These are phyloP conservation scores for Fusarium annulatum DNA, from an alignment of 2,329 filamentous ascomycete genomes.

Conservation along the genomic window DNA sequence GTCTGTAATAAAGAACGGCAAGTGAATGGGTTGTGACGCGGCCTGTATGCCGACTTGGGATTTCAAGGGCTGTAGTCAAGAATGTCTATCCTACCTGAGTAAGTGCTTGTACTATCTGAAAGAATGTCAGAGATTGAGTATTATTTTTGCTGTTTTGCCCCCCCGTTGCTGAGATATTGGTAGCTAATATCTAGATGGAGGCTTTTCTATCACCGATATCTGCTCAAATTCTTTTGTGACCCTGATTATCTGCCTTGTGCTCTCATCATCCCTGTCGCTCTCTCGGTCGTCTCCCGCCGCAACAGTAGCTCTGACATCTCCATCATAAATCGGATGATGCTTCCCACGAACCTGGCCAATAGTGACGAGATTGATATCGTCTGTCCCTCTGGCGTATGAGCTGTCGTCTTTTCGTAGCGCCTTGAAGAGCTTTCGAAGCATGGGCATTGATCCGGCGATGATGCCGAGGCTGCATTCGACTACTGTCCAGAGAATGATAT, in stretches of 20 bases:
- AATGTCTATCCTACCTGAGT: rapidly evolving
- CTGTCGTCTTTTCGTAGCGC: not conserved
- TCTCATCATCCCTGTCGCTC: conserved; percentile 11
- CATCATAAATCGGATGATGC: not conserved
- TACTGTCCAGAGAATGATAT: conserved; percentile 14
- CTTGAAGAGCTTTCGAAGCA: conserved; percentile 22
- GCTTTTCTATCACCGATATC: not conserved
- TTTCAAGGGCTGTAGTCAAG: not conserved
- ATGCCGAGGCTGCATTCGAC: conserved; percentile 20
- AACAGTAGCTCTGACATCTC: not conserved
- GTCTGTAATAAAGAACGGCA: not conserved
- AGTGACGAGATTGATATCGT: conserved; percentile 8
- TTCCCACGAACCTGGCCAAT: conserved; percentile 14
- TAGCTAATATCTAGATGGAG: not conserved
- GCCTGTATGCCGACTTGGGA: rapidly evolving
- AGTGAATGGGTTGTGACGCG: not conserved
- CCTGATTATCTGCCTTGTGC: conserved; percentile 16
- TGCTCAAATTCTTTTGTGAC: not conserved
- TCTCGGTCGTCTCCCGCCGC: not conserved
- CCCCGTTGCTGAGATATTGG: rapidly evolving
- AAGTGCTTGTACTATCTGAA: not conserved
- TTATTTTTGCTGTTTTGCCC: not conserved
- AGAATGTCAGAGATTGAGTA: not conserved
- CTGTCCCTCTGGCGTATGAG: not conserved
- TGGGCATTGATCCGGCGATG: conserved; percentile 24